Conservation (phyloP, 2,329 filamentous ascomycete species). For the Alternaria angustiovoidea region DNA sequence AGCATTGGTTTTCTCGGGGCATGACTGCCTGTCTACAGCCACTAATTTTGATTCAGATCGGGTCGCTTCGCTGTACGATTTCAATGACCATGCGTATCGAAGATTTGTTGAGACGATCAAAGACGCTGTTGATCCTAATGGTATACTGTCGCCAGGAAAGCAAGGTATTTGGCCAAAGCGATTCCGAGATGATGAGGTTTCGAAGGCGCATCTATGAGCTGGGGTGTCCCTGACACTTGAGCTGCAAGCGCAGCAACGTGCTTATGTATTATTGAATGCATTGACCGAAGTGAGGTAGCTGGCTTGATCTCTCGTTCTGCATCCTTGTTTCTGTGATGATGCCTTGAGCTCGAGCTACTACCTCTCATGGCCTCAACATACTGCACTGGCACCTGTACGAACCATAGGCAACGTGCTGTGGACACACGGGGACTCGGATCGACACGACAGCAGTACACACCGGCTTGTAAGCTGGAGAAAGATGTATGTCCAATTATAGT, state of each 20-base stretch:
- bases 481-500: conserved; percentile 60
- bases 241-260: background rate
- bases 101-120: conserved; percentile 45
- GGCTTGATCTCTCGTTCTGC: background rate
- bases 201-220: conserved; percentile 35
- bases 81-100: conserved; percentile 43
- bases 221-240: background rate
- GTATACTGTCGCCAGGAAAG: conserved; percentile 43
- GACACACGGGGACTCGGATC: background rate
- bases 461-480: background rate
- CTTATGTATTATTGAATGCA: background rate
- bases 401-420: background rate
- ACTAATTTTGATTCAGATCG: conserved; percentile 27
- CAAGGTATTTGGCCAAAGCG: conserved; percentile 44
- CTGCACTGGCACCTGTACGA: background rate
- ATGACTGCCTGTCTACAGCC: background rate
- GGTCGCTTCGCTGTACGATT: conserved; percentile 42
- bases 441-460: background rate
- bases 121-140: conserved; percentile 44
- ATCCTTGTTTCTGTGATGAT: background rate
- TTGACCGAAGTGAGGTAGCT: background rate
- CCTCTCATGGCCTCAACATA: too few species aligned
- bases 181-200: conserved; percentile 30
- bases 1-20: background rate
- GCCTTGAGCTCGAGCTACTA: background rate